phyloP scores from a whole-genome alignment of 2,329 filamentous ascomycete genomes.

The Plenodomus lindquistii region DNA sequence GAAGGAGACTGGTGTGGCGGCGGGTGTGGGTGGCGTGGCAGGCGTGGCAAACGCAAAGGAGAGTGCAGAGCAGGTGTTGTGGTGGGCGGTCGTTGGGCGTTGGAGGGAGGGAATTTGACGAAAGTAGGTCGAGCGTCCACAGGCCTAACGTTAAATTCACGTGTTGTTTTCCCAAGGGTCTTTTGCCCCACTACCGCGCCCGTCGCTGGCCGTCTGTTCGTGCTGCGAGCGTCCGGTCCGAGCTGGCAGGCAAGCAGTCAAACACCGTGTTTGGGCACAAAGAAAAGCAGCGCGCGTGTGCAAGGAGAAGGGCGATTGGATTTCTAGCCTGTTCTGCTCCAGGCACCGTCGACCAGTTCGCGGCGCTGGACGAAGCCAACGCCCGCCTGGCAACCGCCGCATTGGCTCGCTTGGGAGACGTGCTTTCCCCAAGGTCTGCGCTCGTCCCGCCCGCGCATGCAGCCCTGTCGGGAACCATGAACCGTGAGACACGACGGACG shows the following conservation, averaged over 20 bases:
- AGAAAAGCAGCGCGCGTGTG: conserved; percentile 5
- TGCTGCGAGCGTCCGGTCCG: conserved; percentile 1
- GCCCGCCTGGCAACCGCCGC: conserved; percentile 21
- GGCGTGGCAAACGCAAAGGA: conserved; percentile 23
- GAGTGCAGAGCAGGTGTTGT: conserved; percentile 33
- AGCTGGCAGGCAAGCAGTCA: conserved; percentile 14
- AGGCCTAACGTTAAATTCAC: conserved; percentile 44
- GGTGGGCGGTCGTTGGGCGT: conserved; percentile 28
- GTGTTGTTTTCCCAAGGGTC: conserved; percentile 39
- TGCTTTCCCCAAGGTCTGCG: conserved; percentile 23
- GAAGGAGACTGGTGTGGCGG: conserved; percentile 18
- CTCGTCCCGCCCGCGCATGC: conserved; percentile 19
- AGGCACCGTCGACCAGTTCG: conserved; percentile 10
- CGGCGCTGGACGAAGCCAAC: conserved; percentile 6
- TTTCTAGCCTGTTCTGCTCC: conserved; percentile 1
- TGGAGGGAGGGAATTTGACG: conserved; percentile 45
- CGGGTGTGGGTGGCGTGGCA: conserved; percentile 6
- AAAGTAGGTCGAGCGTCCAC: conserved; percentile 41
- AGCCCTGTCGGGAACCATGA: conserved; percentile 16
- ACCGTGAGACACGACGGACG: not conserved
- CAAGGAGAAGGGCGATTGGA: not conserved
- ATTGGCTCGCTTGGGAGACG: conserved; percentile 30
- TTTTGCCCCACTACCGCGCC: conserved; percentile 34
- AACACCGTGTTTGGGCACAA: not conserved
- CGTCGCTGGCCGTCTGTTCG: not conserved